These are phyloP conservation scores for Ilyonectria mors-panacis DNA, from an alignment of 2,329 filamentous ascomycete species.

Conservation along the genomic window DNA sequence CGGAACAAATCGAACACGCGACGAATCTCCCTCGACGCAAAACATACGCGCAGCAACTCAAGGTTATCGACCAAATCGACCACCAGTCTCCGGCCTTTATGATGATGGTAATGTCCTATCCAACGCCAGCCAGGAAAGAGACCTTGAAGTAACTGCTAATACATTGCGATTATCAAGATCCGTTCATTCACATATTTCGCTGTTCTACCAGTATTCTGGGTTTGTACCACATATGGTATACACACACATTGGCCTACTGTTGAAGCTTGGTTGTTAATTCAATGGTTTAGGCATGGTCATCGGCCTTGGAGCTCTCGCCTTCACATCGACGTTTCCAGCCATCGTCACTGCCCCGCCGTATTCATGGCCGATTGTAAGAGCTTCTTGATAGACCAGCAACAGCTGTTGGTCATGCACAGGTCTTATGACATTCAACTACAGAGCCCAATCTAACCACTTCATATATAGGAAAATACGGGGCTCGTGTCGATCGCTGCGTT, in stretches of 20 bases:
- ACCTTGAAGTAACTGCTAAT: background rate
- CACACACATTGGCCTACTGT: background rate
- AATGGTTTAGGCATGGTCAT: background rate
- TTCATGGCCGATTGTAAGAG: background rate
- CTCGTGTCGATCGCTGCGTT: background rate
- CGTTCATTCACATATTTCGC: background rate
- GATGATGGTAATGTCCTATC: background rate
- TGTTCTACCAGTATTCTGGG: background rate
- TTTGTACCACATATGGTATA: background rate
- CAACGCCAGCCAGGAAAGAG: background rate
- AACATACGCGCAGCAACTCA: background rate
- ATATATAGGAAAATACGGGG: background rate
- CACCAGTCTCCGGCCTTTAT: background rate
- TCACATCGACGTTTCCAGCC: slow-evolving; percentile 1
- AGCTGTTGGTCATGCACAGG: too few relatives aligned
- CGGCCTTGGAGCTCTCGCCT: background rate
- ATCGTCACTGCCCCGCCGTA: background rate
- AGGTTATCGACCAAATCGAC: background rate
- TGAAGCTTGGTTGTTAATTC: background rate
- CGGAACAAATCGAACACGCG: background rate
- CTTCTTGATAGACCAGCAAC: background rate
- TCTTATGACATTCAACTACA: too few relatives aligned
- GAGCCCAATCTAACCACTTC: background rate
- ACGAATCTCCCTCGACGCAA: background rate
- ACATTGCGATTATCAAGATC: background rate